Evolutionary conservation across 2,329 filamentous ascomycete species (phyloP), one percentile per base, ranked within the genome.

Genomic region (Emydomyces testavorans): DNA sequence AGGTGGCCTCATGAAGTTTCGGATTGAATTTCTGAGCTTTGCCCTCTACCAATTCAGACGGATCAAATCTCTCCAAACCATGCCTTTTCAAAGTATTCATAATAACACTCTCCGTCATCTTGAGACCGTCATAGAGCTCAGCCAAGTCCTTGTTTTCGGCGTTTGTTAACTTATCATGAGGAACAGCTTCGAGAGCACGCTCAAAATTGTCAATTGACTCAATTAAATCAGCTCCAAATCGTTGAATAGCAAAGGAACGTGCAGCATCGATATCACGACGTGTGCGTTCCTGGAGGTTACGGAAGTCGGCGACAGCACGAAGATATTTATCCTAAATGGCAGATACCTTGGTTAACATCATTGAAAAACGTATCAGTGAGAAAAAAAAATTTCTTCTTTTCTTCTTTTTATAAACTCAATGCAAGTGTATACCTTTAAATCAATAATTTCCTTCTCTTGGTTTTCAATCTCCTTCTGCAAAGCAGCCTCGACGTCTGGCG

Each of bases 171-270:
- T 85, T 86, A 34, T 87, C 82, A 51, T 76, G 64, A 16, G 86
- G 80, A 10, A 94, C 89, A 60, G 82, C 87, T 54, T 73, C 68
- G 36, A 98, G 78, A 36, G 92, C 92, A 56, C 89, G 89, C 70
- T 98, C 92, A 54, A 98, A 81, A 76, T 96, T 98, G 71, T 98
- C 92, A 61, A 98, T 82, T 62, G 80, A 87, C 66, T 98, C 92
- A 58, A 96, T 79, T 38, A 98, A 81, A 69, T 98, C 92, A 68
- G 87, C 84, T 62, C 90, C 87, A 70, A 98, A 96, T 57, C 82
- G 73, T 65, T 94, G 87, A 61, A 98, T 92, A 61, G 90, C 92
- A 60, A 94, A 98, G 70, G 94, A 85, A 59, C 83, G 82, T 16
- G 90, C 86, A 16, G 78, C 71, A 68, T 92, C 85, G 65, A 93